phyloP scores from a whole-genome alignment of 768 basidiomycete species.

The Heimioporus sp. region DNA sequence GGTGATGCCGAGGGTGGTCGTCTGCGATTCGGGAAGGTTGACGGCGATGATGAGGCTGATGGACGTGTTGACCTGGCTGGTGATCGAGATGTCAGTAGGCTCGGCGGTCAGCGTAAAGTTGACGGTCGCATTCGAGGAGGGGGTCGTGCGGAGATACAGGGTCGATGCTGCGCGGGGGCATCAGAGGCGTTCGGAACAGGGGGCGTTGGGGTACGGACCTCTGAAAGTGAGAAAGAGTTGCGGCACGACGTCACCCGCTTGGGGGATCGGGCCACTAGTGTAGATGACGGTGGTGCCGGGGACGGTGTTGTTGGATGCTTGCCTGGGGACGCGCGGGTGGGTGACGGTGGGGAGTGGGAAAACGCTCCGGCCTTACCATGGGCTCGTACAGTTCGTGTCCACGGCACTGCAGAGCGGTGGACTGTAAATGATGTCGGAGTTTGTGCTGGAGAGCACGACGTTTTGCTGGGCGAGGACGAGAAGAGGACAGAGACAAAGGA shows the following conservation, averaged over 20 bases:
- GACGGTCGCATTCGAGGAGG: constrained; percentile 47
- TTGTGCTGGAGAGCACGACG: constrained; percentile 21
- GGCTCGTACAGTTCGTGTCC: constrained; percentile 19
- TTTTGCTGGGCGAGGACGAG: constrained; percentile 15
- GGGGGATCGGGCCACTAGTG: constrained; percentile 44
- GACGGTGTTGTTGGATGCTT: constrained; percentile 13
- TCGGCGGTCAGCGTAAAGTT: constrained; percentile 48
- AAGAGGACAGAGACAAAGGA: constrained; percentile 5
- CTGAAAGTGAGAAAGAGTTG: constrained; percentile 57
- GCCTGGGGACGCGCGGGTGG: constrained; percentile 11
- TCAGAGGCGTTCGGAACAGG: constrained; percentile 4
- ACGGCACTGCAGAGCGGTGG: constrained; percentile 22
- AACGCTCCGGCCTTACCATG: constrained; percentile 21
- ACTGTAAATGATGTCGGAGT: constrained; percentile 27
- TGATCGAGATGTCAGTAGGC: constrained; percentile 35
- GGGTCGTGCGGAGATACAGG: constrained; percentile 42
- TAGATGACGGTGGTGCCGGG: constrained; percentile 22
- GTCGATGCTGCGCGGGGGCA: constrained; percentile 35
- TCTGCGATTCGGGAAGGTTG: constrained; percentile 37
- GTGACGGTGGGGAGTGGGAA: neutral
- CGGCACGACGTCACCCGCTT: constrained; percentile 44
- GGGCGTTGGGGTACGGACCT: constrained; percentile 34
- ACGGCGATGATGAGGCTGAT: constrained; percentile 38
- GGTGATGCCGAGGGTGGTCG: constrained; percentile 43
- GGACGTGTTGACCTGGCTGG: constrained; percentile 40